Base-by-base conservation (phyloP, 139 green algal genomes). In the Monoraphidium neglectum region DNA sequence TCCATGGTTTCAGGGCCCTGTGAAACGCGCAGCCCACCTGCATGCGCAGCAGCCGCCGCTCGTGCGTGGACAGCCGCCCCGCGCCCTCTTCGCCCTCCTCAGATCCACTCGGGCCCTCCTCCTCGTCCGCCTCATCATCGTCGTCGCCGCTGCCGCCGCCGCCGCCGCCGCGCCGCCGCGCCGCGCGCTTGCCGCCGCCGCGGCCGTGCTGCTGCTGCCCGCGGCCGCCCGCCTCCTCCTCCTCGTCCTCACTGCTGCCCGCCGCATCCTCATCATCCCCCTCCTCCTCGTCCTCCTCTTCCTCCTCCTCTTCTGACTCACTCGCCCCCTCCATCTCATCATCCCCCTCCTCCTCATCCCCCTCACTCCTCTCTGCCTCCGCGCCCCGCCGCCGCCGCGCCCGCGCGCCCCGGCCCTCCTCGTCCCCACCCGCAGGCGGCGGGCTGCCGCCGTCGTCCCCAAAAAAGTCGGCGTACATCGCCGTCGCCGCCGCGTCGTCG, bases 401-500 rank as follows among this genome's bases (percentile, higher is more conserved):
- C 77, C 70, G 0, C 8, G 43, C 8, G 59, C 30, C 8, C 36
- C 66, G 37, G 67, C 26, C 74, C 62, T 69, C 60, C n/a, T 68
- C 60, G 40, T 81, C 75, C 6, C 65, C 40, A 36, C 56, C 12
- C 33, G 37, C 67, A 32, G 3, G 67, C 67, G n/a, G 54, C 43
- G 28, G n/a, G 67, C 67, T 43, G 37, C 32, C 56, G 65, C 65
- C 60, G 4, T 74, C 67, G 18, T 80, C 70, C 0, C 90, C 90
- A 60, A 94, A 96, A 38, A 96, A 96, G 78, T 94, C 90, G 30
- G 82, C 68, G 79, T 94, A 96, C 67, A 84, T 90, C 16, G 77
- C 80, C 0, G 26, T 65, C 3, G 28, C 65, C 21, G 28, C n/a
- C n/a, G n/a, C n/a, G n/a, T n/a, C 67, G 23, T 82, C 67, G 33